Evolutionary conservation across 2,329 filamentous ascomycete species (phyloP).

Genomic region (Microdochium nivale): DNA sequence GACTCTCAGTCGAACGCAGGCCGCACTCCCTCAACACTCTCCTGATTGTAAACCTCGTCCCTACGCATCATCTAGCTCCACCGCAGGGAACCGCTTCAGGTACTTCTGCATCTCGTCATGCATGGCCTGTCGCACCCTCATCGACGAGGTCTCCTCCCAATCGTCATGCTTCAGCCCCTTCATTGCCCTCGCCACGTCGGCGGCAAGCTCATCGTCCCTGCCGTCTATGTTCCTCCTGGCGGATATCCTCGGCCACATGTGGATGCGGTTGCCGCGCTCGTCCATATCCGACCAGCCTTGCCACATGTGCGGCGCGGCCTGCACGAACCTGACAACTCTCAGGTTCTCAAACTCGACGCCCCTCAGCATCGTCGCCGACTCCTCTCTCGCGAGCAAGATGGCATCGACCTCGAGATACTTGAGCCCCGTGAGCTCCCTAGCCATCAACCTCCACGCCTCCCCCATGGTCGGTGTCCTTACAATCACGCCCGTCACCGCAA

Average conservation of each 20-base stretch:
- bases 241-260: conserved; percentile 6
- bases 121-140: too few species aligned
- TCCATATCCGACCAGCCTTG: neutral
- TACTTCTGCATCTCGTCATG: too few species aligned
- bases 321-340: conserved; percentile 5
- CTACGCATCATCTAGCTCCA: too few species aligned
- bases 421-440: conserved; percentile 1
- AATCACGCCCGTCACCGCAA: neutral
- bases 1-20: too few species aligned
- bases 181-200: conserved; percentile 3
- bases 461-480: conserved; percentile 1
- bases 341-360: conserved; percentile 3
- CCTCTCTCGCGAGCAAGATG: conserved; percentile 1
- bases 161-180: conserved; percentile 1
- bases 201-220: conserved; percentile 3
- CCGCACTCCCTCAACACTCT: too few species aligned
- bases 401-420: conserved; percentile 8
- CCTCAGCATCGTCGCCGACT: conserved; percentile 1
- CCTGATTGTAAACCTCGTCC: too few species aligned
- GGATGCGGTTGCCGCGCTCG: conserved; percentile 1
- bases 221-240: neutral
- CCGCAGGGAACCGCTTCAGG: too few species aligned
- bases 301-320: conserved; percentile 1
- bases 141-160: too few species aligned
- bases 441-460: neutral